A percentile compares a stretch with the other conserved stretches of the same genome.
Conservation (phyloP, 2,329 filamentous ascomycete species). For the Fonsecaea nubica region DNA sequence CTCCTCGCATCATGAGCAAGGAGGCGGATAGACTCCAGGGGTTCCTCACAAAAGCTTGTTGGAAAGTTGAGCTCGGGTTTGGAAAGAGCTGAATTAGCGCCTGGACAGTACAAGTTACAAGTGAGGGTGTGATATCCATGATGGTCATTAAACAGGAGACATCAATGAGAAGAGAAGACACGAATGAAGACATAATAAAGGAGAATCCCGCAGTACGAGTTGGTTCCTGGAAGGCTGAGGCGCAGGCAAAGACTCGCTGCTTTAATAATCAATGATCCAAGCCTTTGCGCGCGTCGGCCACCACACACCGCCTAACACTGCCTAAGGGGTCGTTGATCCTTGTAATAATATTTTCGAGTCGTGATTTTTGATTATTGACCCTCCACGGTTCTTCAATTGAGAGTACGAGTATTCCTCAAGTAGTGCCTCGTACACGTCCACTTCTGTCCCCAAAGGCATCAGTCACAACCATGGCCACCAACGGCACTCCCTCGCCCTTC, state of each 20-base stretch:
- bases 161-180: not conserved
- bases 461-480: constrained; percentile 23
- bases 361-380: not conserved
- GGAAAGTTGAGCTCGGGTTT: constrained; percentile 4
- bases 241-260: not conserved
- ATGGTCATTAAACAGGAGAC: not conserved
- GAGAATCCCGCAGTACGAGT: not conserved
- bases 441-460: not conserved
- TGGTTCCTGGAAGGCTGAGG: not conserved
- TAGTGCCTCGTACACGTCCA: not conserved
- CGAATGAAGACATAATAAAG: not conserved
- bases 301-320: not conserved
- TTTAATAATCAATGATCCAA: not conserved
- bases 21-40: not conserved
- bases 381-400: not conserved
- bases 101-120: not conserved
- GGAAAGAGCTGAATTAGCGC: constrained; percentile 1
- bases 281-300: not conserved
- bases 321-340: not conserved
- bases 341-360: not conserved
- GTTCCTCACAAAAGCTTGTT: not conserved
- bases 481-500: constrained; percentile 52
- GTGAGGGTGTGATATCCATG: not conserved
- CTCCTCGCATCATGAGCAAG: not conserved
- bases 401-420: not conserved